Evolutionary conservation across 2,329 filamentous ascomycete genomes (phyloP).

Genomic region (Diaporthe sp.): DNA sequence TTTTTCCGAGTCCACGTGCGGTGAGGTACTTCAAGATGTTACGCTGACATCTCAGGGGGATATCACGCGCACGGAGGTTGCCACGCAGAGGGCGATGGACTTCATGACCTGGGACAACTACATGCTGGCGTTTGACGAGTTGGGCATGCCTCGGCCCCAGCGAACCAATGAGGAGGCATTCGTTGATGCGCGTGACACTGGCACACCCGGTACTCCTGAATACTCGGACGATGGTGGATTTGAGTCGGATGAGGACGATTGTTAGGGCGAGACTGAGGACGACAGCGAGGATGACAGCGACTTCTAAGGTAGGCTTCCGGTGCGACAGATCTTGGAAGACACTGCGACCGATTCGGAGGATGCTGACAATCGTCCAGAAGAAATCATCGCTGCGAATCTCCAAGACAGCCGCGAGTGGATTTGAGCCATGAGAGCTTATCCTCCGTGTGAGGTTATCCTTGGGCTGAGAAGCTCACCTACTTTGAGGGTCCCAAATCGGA

Average conservation of each 20-base stretch:
- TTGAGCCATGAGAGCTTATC: not conserved
- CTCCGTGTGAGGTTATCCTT: not conserved
- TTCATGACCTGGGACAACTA: not conserved
- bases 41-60: not conserved
- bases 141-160: not conserved
- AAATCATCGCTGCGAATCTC: not conserved
- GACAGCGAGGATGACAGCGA: not conserved
- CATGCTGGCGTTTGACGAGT: not conserved
- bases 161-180: not conserved
- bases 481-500: not conserved
- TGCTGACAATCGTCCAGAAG: too few relatives aligned
- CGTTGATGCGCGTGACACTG: not conserved
- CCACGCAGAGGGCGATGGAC: not conserved
- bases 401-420: not conserved
- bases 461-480: not conserved
- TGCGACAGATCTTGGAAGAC: not conserved
- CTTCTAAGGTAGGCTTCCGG: too few relatives aligned
- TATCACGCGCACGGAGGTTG: fast-evolving
- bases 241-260: not conserved
- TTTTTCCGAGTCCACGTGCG: not conserved
- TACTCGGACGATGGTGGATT: not conserved
- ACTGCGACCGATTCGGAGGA: not conserved
- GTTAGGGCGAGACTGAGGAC: too few relatives aligned
- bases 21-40: not conserved
- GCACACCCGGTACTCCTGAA: not conserved